phyloP scores from a whole-genome alignment of 2,329 filamentous ascomycete genomes.

The Xylaria sp. region DNA sequence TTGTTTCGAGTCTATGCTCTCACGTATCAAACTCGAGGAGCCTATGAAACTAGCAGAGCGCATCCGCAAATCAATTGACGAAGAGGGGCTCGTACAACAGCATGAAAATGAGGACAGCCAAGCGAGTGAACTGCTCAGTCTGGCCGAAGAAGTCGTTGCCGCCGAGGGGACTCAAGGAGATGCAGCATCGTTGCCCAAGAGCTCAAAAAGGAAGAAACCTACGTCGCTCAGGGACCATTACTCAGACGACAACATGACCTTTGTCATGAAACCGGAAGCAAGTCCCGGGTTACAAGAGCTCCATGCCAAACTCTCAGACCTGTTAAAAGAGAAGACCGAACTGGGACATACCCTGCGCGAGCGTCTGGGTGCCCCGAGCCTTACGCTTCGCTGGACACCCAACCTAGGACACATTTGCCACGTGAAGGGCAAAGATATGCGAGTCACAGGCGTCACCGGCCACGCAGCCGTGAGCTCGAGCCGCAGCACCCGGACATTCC shows the following conservation, averaged over 20 bases:
- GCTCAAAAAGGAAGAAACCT: constrained; percentile 55
- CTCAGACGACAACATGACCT: constrained; percentile 65
- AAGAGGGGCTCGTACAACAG: constrained; percentile 85
- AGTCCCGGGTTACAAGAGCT: constrained; percentile 72
- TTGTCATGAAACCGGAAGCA: constrained; percentile 75
- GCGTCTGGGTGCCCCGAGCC: constrained; percentile 68
- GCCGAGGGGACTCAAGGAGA: constrained; percentile 71
- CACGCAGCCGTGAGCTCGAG: constrained; percentile 72
- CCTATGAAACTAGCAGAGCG: constrained; percentile 74
- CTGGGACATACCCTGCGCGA: constrained; percentile 71
- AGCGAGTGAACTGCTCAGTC: constrained; percentile 73
- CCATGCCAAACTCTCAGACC: constrained; percentile 71
- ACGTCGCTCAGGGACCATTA: constrained; percentile 66
- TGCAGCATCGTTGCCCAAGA: constrained; percentile 65
- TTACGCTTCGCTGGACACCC: constrained; percentile 87
- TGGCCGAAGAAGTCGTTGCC: constrained; percentile 77
- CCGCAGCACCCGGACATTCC: constrained; percentile 85
- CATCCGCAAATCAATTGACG: constrained; percentile 86
- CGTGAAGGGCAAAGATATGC: constrained; percentile 81
- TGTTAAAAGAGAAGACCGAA: constrained; percentile 68
- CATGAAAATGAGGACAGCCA: constrained; percentile 81
- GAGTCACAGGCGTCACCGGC: constrained; percentile 40
- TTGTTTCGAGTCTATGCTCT: constrained; percentile 45
- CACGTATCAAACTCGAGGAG: constrained; percentile 72
- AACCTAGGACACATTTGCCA: constrained; percentile 91